Conservation (phyloP, 2,329 filamentous ascomycete species). For the Boeremia exigua region DNA sequence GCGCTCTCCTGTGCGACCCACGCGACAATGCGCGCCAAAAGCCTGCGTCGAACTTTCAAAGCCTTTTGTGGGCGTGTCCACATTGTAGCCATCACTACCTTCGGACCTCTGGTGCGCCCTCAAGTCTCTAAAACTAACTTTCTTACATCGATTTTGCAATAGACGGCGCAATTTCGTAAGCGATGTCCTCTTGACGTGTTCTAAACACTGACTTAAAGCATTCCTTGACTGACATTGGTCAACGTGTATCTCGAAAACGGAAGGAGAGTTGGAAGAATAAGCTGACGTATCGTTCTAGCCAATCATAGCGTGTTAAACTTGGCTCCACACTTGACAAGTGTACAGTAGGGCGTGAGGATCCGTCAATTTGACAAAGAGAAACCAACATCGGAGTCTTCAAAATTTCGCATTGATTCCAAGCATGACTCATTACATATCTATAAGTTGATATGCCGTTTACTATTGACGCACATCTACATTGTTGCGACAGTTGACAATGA, state of each 20-base stretch:
- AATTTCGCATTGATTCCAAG: not conserved
- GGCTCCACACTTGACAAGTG: constrained; percentile 7
- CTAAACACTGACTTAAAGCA: too few species aligned
- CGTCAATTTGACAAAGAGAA: constrained; percentile 10
- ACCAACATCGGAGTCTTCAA: not conserved
- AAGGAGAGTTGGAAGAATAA: too few species aligned
- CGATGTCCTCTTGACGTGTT: too few species aligned
- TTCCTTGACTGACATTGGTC: too few species aligned
- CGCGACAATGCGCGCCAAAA: constrained; percentile 3
- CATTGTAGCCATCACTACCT: too few species aligned
- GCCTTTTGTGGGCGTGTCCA: not conserved
- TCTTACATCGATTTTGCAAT: too few species aligned
- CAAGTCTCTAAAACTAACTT: too few species aligned
- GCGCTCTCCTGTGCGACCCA: constrained; percentile 2
- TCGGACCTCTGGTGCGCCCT: not conserved
- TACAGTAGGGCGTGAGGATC: constrained; percentile 11
- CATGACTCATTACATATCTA: not conserved
- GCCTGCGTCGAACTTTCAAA: not conserved
- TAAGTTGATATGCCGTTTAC: not conserved
- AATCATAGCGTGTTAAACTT: not conserved
- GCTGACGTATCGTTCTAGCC: not conserved
- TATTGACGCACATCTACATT: not conserved
- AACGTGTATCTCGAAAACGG: not conserved
- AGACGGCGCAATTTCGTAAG: too few species aligned
- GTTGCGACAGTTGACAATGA: not conserved